Conservation (phyloP, 164 flowering plant species). For the Houttuynia cordata region DNA sequence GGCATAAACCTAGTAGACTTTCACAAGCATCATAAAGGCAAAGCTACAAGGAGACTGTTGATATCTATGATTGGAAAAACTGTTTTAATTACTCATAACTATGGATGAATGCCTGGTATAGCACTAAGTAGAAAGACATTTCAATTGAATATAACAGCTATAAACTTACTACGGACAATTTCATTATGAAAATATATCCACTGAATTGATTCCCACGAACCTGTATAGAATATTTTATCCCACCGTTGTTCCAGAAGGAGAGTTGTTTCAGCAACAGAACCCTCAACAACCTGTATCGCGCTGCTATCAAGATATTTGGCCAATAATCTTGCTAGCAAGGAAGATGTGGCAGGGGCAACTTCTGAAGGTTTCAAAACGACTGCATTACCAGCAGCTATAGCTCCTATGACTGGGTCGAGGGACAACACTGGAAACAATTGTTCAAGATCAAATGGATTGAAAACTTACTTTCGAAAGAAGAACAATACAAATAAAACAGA, state of each 20-base stretch:
- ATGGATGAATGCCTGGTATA: too few relatives aligned
- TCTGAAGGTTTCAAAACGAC: conserved; percentile 68
- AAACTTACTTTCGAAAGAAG: background rate
- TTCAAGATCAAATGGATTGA: background rate
- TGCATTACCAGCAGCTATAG: conserved; percentile 72
- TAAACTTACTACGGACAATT: too few relatives aligned
- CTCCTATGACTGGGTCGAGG: conserved; percentile 69
- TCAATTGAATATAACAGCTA: too few relatives aligned
- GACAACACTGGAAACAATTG: conserved; percentile 38
- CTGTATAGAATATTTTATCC: conserved; percentile 60
- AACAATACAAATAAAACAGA: background rate
- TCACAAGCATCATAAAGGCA: too few relatives aligned
- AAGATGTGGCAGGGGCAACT: conserved; percentile 41
- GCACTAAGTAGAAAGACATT: too few relatives aligned
- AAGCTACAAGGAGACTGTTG: too few relatives aligned
- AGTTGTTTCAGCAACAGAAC: conserved; percentile 37
- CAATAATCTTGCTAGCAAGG: conserved; percentile 23
- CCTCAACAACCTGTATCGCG: conserved; percentile 41
- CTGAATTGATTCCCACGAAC: conserved; percentile 9
- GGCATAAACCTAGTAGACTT: too few relatives aligned
- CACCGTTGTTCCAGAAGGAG: conserved; percentile 43
- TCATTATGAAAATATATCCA: too few relatives aligned
- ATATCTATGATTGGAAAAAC: too few relatives aligned
- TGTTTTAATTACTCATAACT: too few relatives aligned
- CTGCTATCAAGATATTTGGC: conserved; percentile 31